Conservation (phyloP, 192 early-diverging fungal species). For the Gonapodya sp. region DNA sequence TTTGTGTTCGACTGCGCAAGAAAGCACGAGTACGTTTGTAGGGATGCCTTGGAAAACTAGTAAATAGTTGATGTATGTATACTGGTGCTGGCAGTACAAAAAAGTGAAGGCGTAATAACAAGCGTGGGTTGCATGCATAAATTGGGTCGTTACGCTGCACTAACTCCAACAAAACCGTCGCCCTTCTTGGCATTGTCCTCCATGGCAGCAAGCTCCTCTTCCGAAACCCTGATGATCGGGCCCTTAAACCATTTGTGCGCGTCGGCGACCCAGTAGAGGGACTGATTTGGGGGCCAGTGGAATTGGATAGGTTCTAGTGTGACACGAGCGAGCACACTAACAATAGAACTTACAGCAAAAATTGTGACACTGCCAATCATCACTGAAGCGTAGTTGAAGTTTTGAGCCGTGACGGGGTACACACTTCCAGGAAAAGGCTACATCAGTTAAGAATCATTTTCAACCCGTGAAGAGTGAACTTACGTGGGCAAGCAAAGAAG, state of each 20-base stretch:
- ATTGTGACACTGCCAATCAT: constrained; percentile 21
- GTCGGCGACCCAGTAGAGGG: constrained; percentile 20
- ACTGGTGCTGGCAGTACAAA: too few relatives aligned
- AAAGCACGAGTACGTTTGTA: too few relatives aligned
- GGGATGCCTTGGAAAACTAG: too few relatives aligned
- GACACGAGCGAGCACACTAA: constrained; percentile 11
- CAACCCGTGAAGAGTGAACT: not conserved
- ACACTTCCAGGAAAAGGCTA: constrained; percentile 17
- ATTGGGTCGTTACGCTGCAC: not conserved
- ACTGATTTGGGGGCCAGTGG: too few relatives aligned
- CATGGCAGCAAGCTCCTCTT: constrained; percentile 8
- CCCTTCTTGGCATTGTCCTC: not conserved
- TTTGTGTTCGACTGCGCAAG: too few relatives aligned
- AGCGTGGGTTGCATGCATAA: too few relatives aligned
- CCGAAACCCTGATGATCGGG: not conserved
- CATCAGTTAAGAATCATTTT: not conserved
- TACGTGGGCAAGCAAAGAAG: not conserved
- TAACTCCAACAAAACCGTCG: not conserved
- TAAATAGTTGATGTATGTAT: too few relatives aligned
- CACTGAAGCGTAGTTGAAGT: constrained; percentile 28
- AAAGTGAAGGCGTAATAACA: too few relatives aligned
- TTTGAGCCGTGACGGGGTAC: constrained; percentile 22
- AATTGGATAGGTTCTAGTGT: too few relatives aligned
- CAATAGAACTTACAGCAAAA: too few relatives aligned
- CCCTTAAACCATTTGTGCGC: constrained; percentile 33